phyloP scores from a whole-genome alignment of 306 rosid genomes.

The Pterocarpus macrocarpus region DNA sequence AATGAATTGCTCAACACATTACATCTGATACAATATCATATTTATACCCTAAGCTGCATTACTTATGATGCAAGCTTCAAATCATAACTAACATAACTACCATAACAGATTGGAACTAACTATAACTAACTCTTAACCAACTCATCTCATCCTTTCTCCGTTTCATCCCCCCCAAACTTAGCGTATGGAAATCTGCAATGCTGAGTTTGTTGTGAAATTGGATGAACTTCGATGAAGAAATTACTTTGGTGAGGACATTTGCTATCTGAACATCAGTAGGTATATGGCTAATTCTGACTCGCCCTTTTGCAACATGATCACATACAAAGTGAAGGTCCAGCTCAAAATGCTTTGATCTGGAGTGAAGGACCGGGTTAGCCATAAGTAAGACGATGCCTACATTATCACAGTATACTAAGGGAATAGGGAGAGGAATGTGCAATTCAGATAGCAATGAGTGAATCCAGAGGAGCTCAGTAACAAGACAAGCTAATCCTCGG shows the following conservation, averaged over 20 bases:
- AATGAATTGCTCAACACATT: too few species aligned
- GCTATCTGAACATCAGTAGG: background rate
- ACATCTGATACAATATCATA: too few species aligned
- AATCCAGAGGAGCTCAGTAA: too few species aligned
- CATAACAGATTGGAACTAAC: too few species aligned
- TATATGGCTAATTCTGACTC: background rate
- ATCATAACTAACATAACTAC: too few species aligned
- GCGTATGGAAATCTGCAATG: background rate
- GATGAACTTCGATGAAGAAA: background rate
- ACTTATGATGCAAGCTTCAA: too few species aligned
- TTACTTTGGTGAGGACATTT: background rate
- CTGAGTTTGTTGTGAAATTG: background rate
- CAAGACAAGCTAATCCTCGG: too few species aligned
- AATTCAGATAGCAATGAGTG: too few species aligned
- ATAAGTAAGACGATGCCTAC: background rate
- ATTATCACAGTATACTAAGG: background rate
- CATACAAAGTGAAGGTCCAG: background rate
- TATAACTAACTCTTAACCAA: too few species aligned
- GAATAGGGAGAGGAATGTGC: too few species aligned
- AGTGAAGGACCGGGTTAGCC: background rate
- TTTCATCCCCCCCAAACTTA: background rate
- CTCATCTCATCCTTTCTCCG: too few species aligned
- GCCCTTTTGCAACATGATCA: background rate
- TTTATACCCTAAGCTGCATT: too few species aligned
- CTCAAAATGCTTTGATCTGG: background rate